A percentile compares a stretch with the other conserved stretches of the same genome.
These are phyloP conservation scores for Aspergillus sp. DNA, from an alignment of 2,329 filamentous ascomycete genomes.

Conservation along the genomic window DNA sequence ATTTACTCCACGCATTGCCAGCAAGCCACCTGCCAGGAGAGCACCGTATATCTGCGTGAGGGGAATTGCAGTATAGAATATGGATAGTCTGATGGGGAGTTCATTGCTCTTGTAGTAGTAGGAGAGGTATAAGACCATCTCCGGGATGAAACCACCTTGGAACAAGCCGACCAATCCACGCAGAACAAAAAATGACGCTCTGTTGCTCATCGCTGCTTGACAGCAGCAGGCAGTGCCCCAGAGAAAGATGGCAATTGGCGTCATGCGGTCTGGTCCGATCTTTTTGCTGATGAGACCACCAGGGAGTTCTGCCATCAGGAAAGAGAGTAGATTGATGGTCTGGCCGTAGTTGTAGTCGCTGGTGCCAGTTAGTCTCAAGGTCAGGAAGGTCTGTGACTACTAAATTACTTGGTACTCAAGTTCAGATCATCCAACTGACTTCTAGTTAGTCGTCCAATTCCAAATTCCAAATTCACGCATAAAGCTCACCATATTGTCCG, in stretches of 20 bases:
- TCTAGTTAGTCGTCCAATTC: too few species aligned
- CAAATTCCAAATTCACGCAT: too few species aligned
- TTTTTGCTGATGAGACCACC: slow-evolving; percentile 54
- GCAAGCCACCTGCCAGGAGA: slow-evolving; percentile 38
- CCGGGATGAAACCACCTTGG: neutral
- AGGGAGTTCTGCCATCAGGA: slow-evolving; percentile 52
- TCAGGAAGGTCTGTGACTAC: too few species aligned
- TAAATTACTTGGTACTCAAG: neutral
- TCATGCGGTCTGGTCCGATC: slow-evolving; percentile 52
- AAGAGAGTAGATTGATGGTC: slow-evolving; percentile 52
- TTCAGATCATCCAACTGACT: slow-evolving; percentile 24
- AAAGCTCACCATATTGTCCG: slow-evolving; percentile 45
- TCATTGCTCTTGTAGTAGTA: slow-evolving; percentile 69
- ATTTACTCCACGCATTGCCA: slow-evolving; percentile 28
- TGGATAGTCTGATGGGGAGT: slow-evolving; percentile 46
- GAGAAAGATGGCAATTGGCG: slow-evolving; percentile 49
- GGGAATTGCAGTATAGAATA: slow-evolving; percentile 17
- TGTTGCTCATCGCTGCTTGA: slow-evolving; percentile 43
- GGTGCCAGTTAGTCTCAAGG: too few species aligned
- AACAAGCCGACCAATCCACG: slow-evolving; percentile 36
- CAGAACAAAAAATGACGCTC: slow-evolving; percentile 33
- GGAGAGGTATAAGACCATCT: slow-evolving; percentile 50
- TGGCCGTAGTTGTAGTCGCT: slow-evolving; percentile 44
- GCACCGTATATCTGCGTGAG: slow-evolving; percentile 43
- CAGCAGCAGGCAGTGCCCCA: slow-evolving; percentile 47